Evolutionary conservation across 441 rosid genomes (phyloP), one percentile per base, ranked within the genome.

Genomic region (Erodium chrysanthum): DNA sequence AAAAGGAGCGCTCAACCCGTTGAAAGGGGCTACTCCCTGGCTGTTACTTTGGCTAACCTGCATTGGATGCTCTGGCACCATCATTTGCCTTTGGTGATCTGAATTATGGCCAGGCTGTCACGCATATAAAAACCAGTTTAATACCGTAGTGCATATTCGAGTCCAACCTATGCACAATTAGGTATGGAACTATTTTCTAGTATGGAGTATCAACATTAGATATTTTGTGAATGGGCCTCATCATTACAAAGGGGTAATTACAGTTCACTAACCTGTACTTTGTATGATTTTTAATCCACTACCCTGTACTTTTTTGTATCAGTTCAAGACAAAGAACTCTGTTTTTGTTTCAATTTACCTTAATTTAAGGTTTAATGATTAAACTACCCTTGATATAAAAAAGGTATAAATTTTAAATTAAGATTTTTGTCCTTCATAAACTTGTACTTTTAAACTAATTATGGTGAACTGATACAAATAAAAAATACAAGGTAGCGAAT

Each of bases 1-100:
- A 74, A 85, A 86, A 35, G 81, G 81, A 73, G 92, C 77, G 78
- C 83, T 88, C 80, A 88, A 44, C 46, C 88, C 88, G 78, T 80
- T 85, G 72, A 86, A 87, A 70, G 88, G 83, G 65, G 94, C 83
- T 73, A 81, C 74, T 71, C 86, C 96, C 71, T 80, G 96, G 75
- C 79, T 74, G 69, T 67, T 86, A 67, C 91, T 91, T 74, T 88
- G 96, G 40, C 9, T 35, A 35, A 5, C 40, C 40, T 35, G 40
- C 88, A 85, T 81, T 75, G 82, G 84, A 75, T 81, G 84, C 74
- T 88, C 91, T 14, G 81, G 84, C 68, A 76, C 79, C 77, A 85
- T 80, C 80, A 86, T 78, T 80, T 83, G 83, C 75, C 85, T 80
- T 73, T 83, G 88, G 77, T 82, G 88, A 80, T 81, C 91, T 5